These are phyloP conservation scores for Hypocreales sp. DNA, from an alignment of 2,329 filamentous ascomycete species.

Conservation along the genomic window DNA sequence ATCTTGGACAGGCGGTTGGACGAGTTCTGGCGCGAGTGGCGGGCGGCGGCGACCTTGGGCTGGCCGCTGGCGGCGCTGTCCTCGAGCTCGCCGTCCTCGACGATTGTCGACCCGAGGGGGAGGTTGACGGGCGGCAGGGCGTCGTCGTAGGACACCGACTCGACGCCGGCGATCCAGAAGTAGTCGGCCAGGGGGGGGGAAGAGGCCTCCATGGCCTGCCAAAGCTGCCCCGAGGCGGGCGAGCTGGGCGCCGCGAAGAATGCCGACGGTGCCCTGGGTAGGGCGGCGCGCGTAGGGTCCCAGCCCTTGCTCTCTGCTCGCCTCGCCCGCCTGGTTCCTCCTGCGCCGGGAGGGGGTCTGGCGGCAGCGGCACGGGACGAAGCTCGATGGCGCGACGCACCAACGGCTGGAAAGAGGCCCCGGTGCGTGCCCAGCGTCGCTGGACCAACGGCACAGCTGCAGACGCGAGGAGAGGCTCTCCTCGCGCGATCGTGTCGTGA, in stretches of 20 bases:
- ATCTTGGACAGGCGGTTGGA: constrained; percentile 41
- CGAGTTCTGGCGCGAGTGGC: constrained; percentile 47
- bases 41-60: constrained; percentile 18
- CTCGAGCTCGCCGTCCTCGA: constrained; percentile 44
- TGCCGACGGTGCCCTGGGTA: too few relatives aligned
- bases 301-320: too few relatives aligned
- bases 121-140: constrained; percentile 16
- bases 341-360: too few relatives aligned
- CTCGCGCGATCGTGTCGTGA: constrained; percentile 1
- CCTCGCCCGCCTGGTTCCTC: too few relatives aligned
- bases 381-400: too few relatives aligned
- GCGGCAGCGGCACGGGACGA: too few relatives aligned
- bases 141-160: constrained; percentile 50
- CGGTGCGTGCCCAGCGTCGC: too few relatives aligned
- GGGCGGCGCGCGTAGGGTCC: background rate
- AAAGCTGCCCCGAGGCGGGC: constrained; percentile 12
- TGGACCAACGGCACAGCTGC: too few relatives aligned
- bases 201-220: constrained; percentile 42
- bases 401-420: too few relatives aligned
- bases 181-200: constrained; percentile 56
- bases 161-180: constrained; percentile 62
- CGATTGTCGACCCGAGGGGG: constrained; percentile 41
- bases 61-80: constrained; percentile 17
- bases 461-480: constrained; percentile 1
- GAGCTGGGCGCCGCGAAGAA: background rate